A percentile compares a stretch with the other conserved stretches of the same genome.
Evolutionary conservation across 2,329 filamentous ascomycete genomes (phyloP).

Genomic region (Colletotrichum siamense): DNA sequence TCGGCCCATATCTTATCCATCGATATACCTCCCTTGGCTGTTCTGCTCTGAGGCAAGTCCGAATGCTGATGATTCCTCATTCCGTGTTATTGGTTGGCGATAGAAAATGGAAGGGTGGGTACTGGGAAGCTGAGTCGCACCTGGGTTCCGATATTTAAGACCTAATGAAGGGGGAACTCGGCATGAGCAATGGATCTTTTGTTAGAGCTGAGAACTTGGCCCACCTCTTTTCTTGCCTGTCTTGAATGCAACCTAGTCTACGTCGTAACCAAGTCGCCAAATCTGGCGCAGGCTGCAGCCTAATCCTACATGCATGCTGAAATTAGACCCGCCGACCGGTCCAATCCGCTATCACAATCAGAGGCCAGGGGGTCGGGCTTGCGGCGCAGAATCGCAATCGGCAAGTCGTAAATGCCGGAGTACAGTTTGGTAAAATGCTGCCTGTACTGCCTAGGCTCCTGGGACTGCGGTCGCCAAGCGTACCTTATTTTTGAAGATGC

Average conservation of each 20-base stretch:
- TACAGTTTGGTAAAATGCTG: accelerated
- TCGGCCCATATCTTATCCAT: background rate
- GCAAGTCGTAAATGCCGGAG: background rate
- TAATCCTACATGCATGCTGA: background rate
- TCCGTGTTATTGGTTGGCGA: background rate
- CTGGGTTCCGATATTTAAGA: background rate
- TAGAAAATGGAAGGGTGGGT: accelerated
- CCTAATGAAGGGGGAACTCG: accelerated
- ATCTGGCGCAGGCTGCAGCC: background rate
- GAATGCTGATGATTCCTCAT: background rate
- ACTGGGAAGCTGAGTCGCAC: background rate
- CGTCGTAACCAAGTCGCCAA: background rate
- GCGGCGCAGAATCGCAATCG: background rate
- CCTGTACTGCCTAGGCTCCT: background rate
- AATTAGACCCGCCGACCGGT: background rate
- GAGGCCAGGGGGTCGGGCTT: background rate
- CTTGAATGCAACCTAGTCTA: background rate
- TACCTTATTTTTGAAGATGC: background rate
- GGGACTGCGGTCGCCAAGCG: no score
- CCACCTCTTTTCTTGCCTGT: background rate
- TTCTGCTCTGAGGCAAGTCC: background rate
- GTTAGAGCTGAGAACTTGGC: background rate
- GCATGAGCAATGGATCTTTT: background rate
- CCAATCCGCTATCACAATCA: background rate
- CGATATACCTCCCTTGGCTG: background rate